These are phyloP conservation scores for Amaranthus palmeri DNA, from an alignment of 148 eudicot species.

Conservation along the genomic window DNA sequence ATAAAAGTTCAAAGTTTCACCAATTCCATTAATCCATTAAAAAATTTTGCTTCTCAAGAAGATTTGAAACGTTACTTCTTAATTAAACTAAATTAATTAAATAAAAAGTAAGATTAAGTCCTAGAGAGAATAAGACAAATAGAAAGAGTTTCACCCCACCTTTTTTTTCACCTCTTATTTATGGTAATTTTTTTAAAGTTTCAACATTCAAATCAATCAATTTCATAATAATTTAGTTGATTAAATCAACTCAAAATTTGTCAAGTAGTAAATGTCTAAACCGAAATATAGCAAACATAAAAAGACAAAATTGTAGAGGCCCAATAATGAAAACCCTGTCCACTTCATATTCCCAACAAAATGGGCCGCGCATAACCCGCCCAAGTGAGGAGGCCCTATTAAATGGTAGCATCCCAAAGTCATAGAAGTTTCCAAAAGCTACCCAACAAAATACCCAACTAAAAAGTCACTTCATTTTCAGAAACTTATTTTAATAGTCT, in stretches of 20 bases:
- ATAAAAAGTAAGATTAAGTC: conserved; percentile 18
- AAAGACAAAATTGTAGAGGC: conserved; percentile 9
- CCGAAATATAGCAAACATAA: neutral
- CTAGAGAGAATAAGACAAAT: conserved; percentile 32
- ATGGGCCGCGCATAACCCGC: conserved; percentile 31
- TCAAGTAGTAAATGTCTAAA: conserved; percentile 15
- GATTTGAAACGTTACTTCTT: neutral
- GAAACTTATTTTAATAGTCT: neutral
- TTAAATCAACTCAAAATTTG: neutral
- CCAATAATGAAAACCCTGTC: conserved; percentile 1
- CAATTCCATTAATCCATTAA: neutral
- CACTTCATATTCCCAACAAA: conserved; percentile 28
- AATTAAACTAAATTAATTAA: neutral
- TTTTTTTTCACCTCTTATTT: conserved; percentile 21
- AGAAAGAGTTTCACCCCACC: conserved; percentile 22
- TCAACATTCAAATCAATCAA: conserved; percentile 14
- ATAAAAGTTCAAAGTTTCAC: no score
- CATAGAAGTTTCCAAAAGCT: conserved; percentile 29
- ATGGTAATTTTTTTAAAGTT: conserved; percentile 7
- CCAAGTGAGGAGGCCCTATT: conserved; percentile 4
- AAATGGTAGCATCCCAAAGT: conserved; percentile 31
- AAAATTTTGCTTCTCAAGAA: neutral
- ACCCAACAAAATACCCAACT: conserved; percentile 21
- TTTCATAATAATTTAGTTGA: neutral
- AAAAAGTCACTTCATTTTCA: neutral